Evolutionary conservation across 768 basidiomycete species (phyloP), one percentile per base, ranked within the genome.

Genomic region (Russula griseocarnosa): DNA sequence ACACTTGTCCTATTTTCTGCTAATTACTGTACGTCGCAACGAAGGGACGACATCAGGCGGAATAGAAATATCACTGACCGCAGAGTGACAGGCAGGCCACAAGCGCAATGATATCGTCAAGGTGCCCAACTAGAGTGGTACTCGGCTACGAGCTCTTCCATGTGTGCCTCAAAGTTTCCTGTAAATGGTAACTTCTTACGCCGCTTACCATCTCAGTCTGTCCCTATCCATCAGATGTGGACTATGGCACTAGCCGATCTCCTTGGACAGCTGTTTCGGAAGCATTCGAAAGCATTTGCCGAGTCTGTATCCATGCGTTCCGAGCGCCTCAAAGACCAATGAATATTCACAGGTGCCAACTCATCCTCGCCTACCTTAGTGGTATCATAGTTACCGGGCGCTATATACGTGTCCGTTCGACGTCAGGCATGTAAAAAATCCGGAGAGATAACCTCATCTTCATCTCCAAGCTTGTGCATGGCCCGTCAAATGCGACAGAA

Each of bases 351-450:
- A 44, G n/a, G 34, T 54, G 59, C 64, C 38, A 61, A 60, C 38
- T 20, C 26, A 38, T 54, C 38, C 55, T 52, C 46, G 30, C 50
- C 55, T 47, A 52, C 57, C 60, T 55, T 47, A 55, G 32, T 40
- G 54, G 59, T 65, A 53, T 61, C 64, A 65, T 60, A 60, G 63
- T 65, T 60, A 65, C 64, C 36, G 55, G 40, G 60, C 64, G 59
- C 58, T n/a, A 36, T 36, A 44, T n/a, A 10, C 20, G 30, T 50
- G 40, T n/a, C 50, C 50, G 20, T 53, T 26, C 30, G 57, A 36
- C 7, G 7, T 30, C 30, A 30, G 30, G 30, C 7, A 30, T 30
- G 30, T 6, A 30, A 30, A 30, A 30, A 1, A 30, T n/a, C n/a
- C n/a, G n/a, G n/a, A n/a, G n/a, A n/a, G n/a, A n/a, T n/a, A n/a